Base-by-base conservation (phyloP, 257 asterid species). In the Thymus quinquecostatus region DNA sequence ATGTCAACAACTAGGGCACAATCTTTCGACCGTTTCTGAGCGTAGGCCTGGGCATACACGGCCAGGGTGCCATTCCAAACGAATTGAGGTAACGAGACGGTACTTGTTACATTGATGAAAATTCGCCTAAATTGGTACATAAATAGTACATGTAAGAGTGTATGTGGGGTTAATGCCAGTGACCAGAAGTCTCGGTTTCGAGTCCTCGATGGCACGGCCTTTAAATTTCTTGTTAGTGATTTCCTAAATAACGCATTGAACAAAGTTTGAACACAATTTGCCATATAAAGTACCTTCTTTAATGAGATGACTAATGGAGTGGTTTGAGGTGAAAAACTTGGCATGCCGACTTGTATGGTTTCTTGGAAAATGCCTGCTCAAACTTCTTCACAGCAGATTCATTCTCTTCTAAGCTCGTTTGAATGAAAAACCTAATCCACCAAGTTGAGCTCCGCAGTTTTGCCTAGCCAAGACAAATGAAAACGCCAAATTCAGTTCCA, bases 311-410 rank as follows among this genome's bases (percentile, higher is more conserved):
- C 86, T 80, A 92, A 75, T 79, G 87, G 82, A 79, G 84, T 49
- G 98, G 87, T 75, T 87, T 93, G 82, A 93, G 85, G 78, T 88
- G 98, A 86, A 93, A 93, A 79, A 90, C 80, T 79, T 93, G 98
- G 86, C 98, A 93, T 60, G 84, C 77, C 10, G 94, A 77, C 73
- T 56, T 74, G 81, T 73, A 83, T 0, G 89, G 75, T 47, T 75
- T 83, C 84, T 82, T 86, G 61, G 83, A 34, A 50, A 92, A 82
- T 12, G 87, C 93, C 78, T 84, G 86, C 75, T 86, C 96, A 55
- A 85, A 93, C 80, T 90, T 93, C 82, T 87, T 89, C 48, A 76
- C 67, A 33, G 90, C 95, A 64, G 79, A 75, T 80, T 93, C 97
- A 30, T 90, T 90, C 86, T 87, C 97, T 82, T 88, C 90, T 69